phyloP scores from a whole-genome alignment of 2,329 filamentous ascomycete genomes.

The Fusarium euwallaceae region DNA sequence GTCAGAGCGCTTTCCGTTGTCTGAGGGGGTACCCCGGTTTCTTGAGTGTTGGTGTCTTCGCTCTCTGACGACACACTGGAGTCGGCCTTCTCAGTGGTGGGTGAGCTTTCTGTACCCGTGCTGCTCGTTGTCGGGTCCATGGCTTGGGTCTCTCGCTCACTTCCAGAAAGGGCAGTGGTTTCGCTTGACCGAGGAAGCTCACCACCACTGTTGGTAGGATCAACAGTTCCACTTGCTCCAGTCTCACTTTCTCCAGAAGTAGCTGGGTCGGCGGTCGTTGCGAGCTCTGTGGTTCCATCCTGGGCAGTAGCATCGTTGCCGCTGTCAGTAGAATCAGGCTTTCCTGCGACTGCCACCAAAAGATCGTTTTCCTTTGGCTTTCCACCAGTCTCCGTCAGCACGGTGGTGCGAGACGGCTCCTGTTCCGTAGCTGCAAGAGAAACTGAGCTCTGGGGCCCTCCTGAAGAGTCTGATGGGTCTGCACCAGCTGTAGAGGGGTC shows the following conservation, averaged over 20 bases:
- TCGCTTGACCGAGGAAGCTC: not conserved
- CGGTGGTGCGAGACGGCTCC: conserved; percentile 5
- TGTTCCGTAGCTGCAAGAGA: not conserved
- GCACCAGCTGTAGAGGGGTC: not conserved
- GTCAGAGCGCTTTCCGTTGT: not conserved
- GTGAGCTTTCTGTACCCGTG: not conserved
- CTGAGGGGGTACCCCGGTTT: not conserved
- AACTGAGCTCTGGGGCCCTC: not conserved
- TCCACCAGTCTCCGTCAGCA: conserved; percentile 18
- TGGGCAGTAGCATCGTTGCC: not conserved
- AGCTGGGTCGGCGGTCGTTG: not conserved
- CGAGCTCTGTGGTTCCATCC: not conserved
- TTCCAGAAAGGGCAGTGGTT: not conserved
- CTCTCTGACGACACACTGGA: not conserved
- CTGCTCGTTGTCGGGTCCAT: not conserved
- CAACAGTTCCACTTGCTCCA: not conserved
- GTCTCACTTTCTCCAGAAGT: not conserved
- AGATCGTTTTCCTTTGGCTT: conserved; percentile 16
- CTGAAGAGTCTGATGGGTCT: not conserved
- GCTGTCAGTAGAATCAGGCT: not conserved
- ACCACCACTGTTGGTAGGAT: not conserved
- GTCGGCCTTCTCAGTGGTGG: not conserved
- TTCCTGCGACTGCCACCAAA: not conserved
- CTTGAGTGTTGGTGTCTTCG: not conserved
- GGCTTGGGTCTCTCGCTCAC: not conserved